Base-by-base conservation (phyloP, 2,329 filamentous ascomycete genomes). In the Cercospora sojina region DNA sequence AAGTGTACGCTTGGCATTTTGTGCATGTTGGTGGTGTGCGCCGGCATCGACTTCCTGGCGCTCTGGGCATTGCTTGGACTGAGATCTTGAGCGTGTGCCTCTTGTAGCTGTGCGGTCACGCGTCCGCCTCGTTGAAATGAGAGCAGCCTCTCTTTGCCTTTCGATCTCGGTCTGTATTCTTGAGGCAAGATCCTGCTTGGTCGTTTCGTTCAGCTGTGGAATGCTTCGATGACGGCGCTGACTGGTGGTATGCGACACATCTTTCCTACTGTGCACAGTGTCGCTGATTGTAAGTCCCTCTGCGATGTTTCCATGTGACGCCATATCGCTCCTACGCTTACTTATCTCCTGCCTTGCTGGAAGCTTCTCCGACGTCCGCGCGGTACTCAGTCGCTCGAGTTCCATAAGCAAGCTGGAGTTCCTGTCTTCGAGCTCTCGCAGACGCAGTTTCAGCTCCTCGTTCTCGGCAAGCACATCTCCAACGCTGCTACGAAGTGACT, bases 391-490 rank as follows among this genome's bases (percentile, higher is more conserved):
- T 74, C 3, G 75, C 73, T 62, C 47, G 16, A 81, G 72, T 62
- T 81, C 76, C 7, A 74, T 66, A 12, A 78, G 77, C 58, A 83
- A 75, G 29, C 78, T 74, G 55, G 79, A 75, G 41, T 81, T 82
- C 59, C 81, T 78, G 1, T 76, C 55, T 31, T 77, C 75, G 61
- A 83, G 76, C 3, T 75, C 74, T 32, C 79, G 75, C 35, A 81
- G 78, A 71, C 78, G 53, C 72, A 71, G 64, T 60, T 71, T 71
- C 59, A 78, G 43, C 70, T 97, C 92, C 75, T 98, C 94, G 64
- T 93, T 88, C 75, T 97, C 94, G 76, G 96, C 93, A 65, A 96
- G 87, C 18, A 96, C 83, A 2, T 89, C 66, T 12, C 77, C 66
- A 56, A 79, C 67, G 64, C 74, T 67, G 73, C 77, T 66, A 23